Evolutionary conservation across 2,329 filamentous ascomycete genomes (phyloP).

Genomic region (Canariomyces notabilis): DNA sequence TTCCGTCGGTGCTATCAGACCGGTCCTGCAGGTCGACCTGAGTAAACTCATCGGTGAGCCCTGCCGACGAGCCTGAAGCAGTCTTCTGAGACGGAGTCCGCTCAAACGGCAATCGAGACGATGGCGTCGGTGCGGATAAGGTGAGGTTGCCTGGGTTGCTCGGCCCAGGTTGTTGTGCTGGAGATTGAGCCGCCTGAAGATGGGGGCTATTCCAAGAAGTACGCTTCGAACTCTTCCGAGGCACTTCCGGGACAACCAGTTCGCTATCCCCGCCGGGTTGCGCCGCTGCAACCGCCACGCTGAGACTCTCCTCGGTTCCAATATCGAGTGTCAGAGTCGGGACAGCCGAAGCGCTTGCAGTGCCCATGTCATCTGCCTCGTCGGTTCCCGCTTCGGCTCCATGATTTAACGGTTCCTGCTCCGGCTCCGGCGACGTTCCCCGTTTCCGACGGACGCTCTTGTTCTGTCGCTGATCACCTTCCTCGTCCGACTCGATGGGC

Average conservation of each 20-base stretch:
- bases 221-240: conserved; percentile 68
- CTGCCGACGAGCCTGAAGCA: conserved; percentile 46
- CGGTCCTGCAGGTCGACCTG: conserved; percentile 35
- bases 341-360: conserved; percentile 40
- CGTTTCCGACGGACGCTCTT: conserved; percentile 29
- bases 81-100: conserved; percentile 50
- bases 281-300: conserved; percentile 24
- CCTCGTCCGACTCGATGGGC: conserved; percentile 61
- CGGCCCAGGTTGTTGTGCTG: conserved; percentile 10
- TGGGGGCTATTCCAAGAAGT: conserved; percentile 39
- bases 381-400: conserved; percentile 43
- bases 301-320: conserved; percentile 54
- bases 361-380: conserved; percentile 40
- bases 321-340: conserved; percentile 57
- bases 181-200: conserved; percentile 27
- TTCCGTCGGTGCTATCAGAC: conserved; percentile 37
- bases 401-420: conserved; percentile 40
- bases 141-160: conserved; percentile 16
- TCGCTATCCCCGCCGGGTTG: background rate
- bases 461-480: conserved; percentile 38
- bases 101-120: conserved; percentile 51
- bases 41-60: conserved; percentile 42
- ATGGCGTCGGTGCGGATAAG: conserved; percentile 27
- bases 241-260: conserved; percentile 50
- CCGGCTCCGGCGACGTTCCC: conserved; percentile 31